Conservation (phyloP, 306 rosid genomes). For the Rosa lucieae region DNA sequence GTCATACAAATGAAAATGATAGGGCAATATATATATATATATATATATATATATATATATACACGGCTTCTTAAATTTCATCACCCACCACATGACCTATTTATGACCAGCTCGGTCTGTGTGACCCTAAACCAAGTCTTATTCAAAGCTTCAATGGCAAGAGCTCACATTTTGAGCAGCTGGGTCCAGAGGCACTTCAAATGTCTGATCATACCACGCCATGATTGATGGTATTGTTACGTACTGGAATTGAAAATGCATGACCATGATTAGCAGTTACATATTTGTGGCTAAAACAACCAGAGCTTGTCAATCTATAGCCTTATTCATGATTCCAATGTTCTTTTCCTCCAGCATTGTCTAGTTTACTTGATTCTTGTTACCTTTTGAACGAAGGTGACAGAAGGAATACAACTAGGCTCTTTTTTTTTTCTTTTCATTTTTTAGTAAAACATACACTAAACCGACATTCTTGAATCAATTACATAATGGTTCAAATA, state of each 20-base stretch:
- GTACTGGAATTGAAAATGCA: not conserved
- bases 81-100: conserved; percentile 13
- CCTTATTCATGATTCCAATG: not conserved
- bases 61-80: not conserved
- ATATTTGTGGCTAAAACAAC: not conserved
- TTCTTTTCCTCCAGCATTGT: not conserved
- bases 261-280: not conserved
- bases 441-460: no score
- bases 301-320: not conserved
- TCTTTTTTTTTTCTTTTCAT: no score
- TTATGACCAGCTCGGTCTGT: not conserved
- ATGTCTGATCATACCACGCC: conserved; percentile 2
- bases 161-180: not conserved
- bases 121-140: conserved; percentile 7
- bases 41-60: no score
- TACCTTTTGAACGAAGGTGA: not conserved
- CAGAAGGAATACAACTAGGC: not conserved
- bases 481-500: no score
- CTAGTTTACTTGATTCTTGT: not conserved
- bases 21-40: not conserved
- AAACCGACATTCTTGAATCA: not conserved
- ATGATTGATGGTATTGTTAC: not conserved
- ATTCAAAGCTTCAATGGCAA: not conserved
- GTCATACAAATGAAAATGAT: not conserved
- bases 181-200: not conserved